These are phyloP conservation scores for Murraya paniculata DNA, from an alignment of 345 rosid genomes.

Conservation along the genomic window DNA sequence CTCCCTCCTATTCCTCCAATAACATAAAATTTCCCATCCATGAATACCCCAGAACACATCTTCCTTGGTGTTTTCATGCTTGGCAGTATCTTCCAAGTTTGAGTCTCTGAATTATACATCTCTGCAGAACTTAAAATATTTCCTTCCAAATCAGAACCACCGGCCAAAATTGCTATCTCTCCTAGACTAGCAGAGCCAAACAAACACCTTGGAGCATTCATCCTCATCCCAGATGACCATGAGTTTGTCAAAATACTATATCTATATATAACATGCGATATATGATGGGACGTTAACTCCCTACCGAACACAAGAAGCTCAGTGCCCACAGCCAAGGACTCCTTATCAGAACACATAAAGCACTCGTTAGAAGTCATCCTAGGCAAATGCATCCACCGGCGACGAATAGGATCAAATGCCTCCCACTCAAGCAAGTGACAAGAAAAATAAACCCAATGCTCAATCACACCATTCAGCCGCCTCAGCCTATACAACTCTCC, in stretches of 20 bases:
- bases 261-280: constrained; percentile 57
- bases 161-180: constrained; percentile 80
- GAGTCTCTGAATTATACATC: constrained; percentile 88
- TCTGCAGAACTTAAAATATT: constrained; percentile 66
- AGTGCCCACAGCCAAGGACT: constrained; percentile 92
- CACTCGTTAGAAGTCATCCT: constrained; percentile 65
- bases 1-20: constrained; percentile 76
- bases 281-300: constrained; percentile 45
- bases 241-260: constrained; percentile 79
- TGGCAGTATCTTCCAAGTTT: constrained; percentile 54
- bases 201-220: constrained; percentile 86
- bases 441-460: constrained; percentile 92
- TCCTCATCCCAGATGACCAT: constrained; percentile 74
- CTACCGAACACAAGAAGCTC: constrained; percentile 86
- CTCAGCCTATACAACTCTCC: constrained; percentile 76
- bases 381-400: constrained; percentile 84
- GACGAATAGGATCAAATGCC: constrained; percentile 75
- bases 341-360: constrained; percentile 76
- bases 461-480: constrained; percentile 50
- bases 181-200: constrained; percentile 95
- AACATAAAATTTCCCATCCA: constrained; percentile 85
- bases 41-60: constrained; percentile 92
- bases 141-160: constrained; percentile 72
- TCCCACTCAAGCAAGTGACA: constrained; percentile 86
- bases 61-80: constrained; percentile 82